phyloP scores from a whole-genome alignment of 2,329 filamentous ascomycete species.

The Monascus ruber region DNA sequence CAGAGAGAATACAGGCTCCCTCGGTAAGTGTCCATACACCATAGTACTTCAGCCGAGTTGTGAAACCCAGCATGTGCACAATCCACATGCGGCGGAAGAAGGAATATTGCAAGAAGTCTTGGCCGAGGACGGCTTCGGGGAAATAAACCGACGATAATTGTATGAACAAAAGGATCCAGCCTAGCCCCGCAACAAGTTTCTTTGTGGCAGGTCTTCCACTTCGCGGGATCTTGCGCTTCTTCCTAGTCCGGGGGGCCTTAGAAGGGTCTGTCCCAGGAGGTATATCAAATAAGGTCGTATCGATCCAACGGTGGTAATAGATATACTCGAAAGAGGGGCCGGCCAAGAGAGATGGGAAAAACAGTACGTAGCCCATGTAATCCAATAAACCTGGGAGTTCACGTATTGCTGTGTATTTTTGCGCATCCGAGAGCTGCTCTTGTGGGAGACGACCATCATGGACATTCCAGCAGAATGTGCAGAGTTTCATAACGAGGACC shows the following conservation, averaged over 20 bases:
- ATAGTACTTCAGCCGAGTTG: conserved; percentile 85
- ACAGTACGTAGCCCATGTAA: conserved; percentile 82
- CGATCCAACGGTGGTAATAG: conserved; percentile 86
- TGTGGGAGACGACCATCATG: conserved; percentile 77
- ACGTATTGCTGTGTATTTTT: conserved; percentile 68
- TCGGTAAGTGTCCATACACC: conserved; percentile 91
- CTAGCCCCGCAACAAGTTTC: conserved; percentile 61
- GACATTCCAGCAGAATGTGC: conserved; percentile 95
- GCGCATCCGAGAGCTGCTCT: conserved; percentile 70
- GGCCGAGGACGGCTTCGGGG: conserved; percentile 50
- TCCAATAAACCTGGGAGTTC: conserved; percentile 67
- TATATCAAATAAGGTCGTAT: conserved; percentile 87
- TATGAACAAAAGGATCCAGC: conserved; percentile 72
- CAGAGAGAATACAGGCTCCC: conserved; percentile 85
- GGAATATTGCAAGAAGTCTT: conserved; percentile 54
- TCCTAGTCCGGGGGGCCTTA: conserved; percentile 74
- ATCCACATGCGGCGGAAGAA: conserved; percentile 65
- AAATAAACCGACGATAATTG: conserved; percentile 59
- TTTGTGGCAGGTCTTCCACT: conserved; percentile 73
- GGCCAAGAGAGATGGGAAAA: conserved; percentile 82
- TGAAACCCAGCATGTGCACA: conserved; percentile 73
- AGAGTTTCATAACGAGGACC: conserved; percentile 97
- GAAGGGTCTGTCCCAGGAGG: conserved; percentile 69
- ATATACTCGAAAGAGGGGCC: conserved; percentile 91
- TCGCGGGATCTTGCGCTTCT: conserved; percentile 83